A percentile compares a stretch with the other conserved stretches of the same genome.
Evolutionary conservation across 2,329 filamentous ascomycete species (phyloP).

Genomic region (Colletotrichum paranaense): DNA sequence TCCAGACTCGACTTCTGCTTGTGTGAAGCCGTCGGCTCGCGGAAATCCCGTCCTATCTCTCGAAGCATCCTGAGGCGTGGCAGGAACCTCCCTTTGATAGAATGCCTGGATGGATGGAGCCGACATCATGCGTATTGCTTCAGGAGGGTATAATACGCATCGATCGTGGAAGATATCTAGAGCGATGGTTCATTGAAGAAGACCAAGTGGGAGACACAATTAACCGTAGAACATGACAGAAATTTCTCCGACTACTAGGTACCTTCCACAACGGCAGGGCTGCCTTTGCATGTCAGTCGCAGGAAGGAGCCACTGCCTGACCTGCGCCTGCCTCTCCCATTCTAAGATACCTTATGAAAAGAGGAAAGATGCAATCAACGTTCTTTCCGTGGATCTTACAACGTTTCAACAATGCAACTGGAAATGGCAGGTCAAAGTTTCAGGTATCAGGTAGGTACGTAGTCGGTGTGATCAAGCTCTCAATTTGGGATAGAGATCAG

Average conservation of each 20-base stretch:
- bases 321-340: neutral
- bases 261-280: neutral
- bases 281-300: neutral
- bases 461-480: neutral
- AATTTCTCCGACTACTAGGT: neutral
- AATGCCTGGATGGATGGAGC: constrained; percentile 49
- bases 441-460: no score
- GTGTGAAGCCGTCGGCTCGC: constrained; percentile 64
- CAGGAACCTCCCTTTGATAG: constrained; percentile 42
- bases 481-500: neutral
- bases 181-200: neutral
- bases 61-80: neutral
- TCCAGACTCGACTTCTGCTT: constrained; percentile 53
- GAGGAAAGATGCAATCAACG: neutral
- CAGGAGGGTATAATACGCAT: neutral
- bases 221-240: neutral
- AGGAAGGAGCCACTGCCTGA: neutral
- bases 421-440: neutral
- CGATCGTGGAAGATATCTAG: neutral
- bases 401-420: neutral
- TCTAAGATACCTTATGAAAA: neutral
- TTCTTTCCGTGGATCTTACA: neutral
- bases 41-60: constrained; percentile 25
- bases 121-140: constrained; percentile 1
- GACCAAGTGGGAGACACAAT: neutral